A percentile compares a stretch with the other conserved stretches of the same genome.
Conservation (phyloP, 2,329 filamentous ascomycete species). For the Penicillium griseofulvum region DNA sequence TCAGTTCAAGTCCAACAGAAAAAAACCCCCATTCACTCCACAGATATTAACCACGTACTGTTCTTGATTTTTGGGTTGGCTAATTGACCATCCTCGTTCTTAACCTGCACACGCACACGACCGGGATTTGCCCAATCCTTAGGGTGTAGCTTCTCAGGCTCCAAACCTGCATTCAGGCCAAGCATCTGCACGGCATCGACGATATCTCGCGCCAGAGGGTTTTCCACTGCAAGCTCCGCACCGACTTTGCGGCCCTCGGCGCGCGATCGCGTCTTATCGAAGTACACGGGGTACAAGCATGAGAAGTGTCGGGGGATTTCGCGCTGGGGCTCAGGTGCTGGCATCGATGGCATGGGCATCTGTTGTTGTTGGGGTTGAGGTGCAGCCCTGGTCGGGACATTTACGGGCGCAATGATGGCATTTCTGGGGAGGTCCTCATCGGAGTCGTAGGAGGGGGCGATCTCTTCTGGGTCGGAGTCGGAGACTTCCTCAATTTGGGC, state of each 20-base stretch:
- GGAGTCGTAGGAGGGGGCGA: constrained; percentile 68
- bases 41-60: constrained; percentile 48
- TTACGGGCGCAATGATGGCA: constrained; percentile 40
- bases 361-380: constrained; percentile 7
- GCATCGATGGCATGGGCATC: constrained; percentile 16
- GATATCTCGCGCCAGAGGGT: constrained; percentile 86
- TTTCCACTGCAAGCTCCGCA: constrained; percentile 68
- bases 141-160: constrained; percentile 88
- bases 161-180: constrained; percentile 65
- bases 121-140: constrained; percentile 98
- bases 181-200: constrained; percentile 77
- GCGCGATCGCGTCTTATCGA: constrained; percentile 66
- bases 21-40: not conserved
- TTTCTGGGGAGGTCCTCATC: constrained; percentile 34
- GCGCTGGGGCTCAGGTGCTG: constrained; percentile 45
- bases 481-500: constrained; percentile 89
- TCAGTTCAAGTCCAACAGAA: not conserved
- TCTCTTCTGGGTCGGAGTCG: constrained; percentile 87
- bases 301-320: constrained; percentile 71
- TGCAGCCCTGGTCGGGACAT: constrained; percentile 21
- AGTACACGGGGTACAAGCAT: constrained; percentile 94
- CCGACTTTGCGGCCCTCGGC: constrained; percentile 79
- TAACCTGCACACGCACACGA: constrained; percentile 75
- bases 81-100: constrained; percentile 51
- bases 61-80: constrained; percentile 59